Conservation (phyloP, 345 rosid species). For the Jatropha curcas region DNA sequence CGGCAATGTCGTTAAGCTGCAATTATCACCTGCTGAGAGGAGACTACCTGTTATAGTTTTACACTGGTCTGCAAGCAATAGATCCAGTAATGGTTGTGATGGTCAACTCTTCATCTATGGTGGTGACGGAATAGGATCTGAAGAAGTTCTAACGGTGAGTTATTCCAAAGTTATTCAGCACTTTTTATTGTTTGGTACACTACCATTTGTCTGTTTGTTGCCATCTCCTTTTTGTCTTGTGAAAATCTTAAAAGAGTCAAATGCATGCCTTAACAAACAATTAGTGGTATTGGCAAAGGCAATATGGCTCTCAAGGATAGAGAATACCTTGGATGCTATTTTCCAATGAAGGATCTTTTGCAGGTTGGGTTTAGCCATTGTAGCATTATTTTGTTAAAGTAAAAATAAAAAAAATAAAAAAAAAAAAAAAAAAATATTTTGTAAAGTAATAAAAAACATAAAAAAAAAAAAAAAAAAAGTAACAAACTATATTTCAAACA, state of each 20-base stretch:
- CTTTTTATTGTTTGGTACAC: neutral
- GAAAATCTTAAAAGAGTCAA: neutral
- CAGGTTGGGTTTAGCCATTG: neutral
- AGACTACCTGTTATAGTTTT: conserved; percentile 80
- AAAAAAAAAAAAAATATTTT: no score
- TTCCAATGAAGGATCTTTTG: neutral
- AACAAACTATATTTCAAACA: no score
- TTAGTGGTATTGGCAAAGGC: neutral
- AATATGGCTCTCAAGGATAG: neutral
- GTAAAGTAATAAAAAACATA: no score
- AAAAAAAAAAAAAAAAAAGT: no score
- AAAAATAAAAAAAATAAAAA: neutral
- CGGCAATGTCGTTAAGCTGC: conserved; percentile 62
- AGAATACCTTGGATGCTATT: neutral
- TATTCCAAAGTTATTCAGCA: conserved; percentile 7
- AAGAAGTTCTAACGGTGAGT: conserved; percentile 77
- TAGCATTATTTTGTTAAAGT: neutral
- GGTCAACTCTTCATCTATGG: conserved; percentile 83
- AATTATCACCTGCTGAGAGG: conserved; percentile 63
- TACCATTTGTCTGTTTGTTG: neutral
- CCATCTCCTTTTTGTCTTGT: neutral
- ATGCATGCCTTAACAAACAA: neutral
- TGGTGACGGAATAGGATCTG: conserved; percentile 81
- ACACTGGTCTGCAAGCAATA: conserved; percentile 55
- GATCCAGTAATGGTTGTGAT: conserved; percentile 43